These are phyloP conservation scores for Stagonosporopsis vannaccii DNA, from an alignment of 2,329 filamentous ascomycete species.

Conservation along the genomic window DNA sequence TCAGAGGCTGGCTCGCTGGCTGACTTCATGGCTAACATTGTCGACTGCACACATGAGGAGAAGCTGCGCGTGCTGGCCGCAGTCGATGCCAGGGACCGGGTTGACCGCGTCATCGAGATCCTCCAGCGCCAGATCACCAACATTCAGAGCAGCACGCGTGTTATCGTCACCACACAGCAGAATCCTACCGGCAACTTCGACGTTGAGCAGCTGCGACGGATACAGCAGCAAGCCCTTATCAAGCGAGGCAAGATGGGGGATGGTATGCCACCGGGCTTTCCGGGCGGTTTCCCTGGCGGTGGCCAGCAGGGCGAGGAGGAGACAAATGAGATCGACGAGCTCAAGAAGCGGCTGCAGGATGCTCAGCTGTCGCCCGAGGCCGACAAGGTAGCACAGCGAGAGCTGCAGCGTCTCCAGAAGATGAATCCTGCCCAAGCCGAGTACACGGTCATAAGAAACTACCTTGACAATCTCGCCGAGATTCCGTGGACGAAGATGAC, in stretches of 20 bases:
- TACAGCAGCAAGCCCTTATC: constrained; percentile 53
- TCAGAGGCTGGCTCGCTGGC: constrained; percentile 84
- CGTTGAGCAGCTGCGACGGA: constrained; percentile 52
- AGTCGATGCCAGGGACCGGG: constrained; percentile 76
- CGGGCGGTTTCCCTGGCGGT: constrained; percentile 55
- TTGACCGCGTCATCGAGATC: constrained; percentile 83
- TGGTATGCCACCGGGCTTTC: constrained; percentile 47
- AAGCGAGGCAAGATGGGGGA: constrained; percentile 42
- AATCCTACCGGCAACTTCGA: constrained; percentile 53
- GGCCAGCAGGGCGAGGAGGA: constrained; percentile 72
- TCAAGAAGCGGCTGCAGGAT: constrained; percentile 84
- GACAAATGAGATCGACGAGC: constrained; percentile 85
- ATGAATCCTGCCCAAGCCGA: constrained; percentile 97
- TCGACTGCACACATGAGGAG: constrained; percentile 87
- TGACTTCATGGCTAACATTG: constrained; percentile 95
- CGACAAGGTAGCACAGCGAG: constrained; percentile 86
- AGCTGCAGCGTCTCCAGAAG: constrained; percentile 86
- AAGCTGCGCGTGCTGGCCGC: constrained; percentile 88
- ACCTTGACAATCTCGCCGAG: constrained; percentile 90
- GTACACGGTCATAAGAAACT: constrained; percentile 91
- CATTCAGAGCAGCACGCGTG: constrained; percentile 87
- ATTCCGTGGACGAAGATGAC: constrained; percentile 90
- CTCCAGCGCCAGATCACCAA: constrained; percentile 80
- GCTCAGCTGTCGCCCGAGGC: constrained; percentile 85
- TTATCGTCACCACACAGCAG: constrained; percentile 77